Base-by-base conservation (phyloP, 2,329 filamentous ascomycete genomes). In the Claviceps digitariae region DNA sequence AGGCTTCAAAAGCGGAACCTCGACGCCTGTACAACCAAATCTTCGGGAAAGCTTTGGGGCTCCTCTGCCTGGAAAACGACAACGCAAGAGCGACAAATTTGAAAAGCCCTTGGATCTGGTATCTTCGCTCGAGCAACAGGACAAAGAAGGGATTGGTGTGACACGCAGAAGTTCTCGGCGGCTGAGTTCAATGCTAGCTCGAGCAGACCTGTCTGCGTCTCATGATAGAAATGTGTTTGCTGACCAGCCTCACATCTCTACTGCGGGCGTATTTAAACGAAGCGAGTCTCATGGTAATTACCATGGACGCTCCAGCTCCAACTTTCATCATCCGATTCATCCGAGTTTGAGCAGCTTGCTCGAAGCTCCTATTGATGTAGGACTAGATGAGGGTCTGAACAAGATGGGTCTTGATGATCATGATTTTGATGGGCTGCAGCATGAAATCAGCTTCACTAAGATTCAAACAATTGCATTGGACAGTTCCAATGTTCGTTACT, bases 121-220 rank as follows among this genome's bases (percentile, higher is more conserved):
- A 3, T 77, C 84, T 2, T 81, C 84, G 1, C 69, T 91, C n/a
- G 86, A 87, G 53, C 78, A 86, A 50, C 69, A 71, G 44, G 85
- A 89, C 54, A 77, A 76, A 51, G 73, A 77, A 53, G 74, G 71
- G 12, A 64, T 67, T n/a, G 73, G 75, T 17, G 73, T 74, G 13
- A 76, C 75, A 0, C 71, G 81, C 51, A 74, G 81, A 55, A 81
- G 80, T 56, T 84, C 81, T 20, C 82, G 93, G 45, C 81, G 93
- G 50, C 86, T 97, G 27, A 98, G 93, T 71, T 97, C 91, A 17
- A 79, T 95, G 69, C 75, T 96, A 52, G 90, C 90, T 17, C 79
- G 91, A 61, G 86, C 87, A 34, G 91, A 96, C 64, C 73, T 96
- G 21, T 91, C 88, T 0, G 84, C 87, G 10, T 93, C 85, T 17